A percentile compares a stretch with the other conserved stretches of the same genome.
phyloP scores from a whole-genome alignment of 495 filamentous ascomycete genomes.

The Emericellopsis terricola region DNA sequence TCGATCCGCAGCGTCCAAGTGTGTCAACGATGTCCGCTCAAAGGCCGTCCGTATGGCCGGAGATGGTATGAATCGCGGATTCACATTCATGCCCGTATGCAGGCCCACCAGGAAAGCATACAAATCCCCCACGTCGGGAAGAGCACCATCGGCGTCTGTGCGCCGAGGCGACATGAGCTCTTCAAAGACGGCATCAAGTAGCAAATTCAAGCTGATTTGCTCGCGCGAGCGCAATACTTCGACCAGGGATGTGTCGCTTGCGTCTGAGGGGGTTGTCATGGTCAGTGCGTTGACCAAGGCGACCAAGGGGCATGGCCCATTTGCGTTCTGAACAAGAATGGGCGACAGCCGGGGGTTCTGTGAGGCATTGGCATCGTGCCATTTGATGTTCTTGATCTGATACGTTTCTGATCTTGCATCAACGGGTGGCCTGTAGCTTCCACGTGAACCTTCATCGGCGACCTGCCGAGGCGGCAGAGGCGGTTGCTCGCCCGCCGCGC shows the following conservation, averaged over 20 bases:
- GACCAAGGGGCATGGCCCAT: slow-evolving; percentile 85
- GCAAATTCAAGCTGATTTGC: slow-evolving; percentile 67
- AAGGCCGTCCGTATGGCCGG: slow-evolving; percentile 21
- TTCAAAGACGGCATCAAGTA: slow-evolving; percentile 79
- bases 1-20: slow-evolving; percentile 23
- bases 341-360: slow-evolving; percentile 40
- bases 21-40: slow-evolving; percentile 21
- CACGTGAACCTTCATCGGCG: background rate
- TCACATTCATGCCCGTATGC: slow-evolving; percentile 97
- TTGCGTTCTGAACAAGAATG: slow-evolving; percentile 77
- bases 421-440: slow-evolving; percentile 4
- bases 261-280: slow-evolving; percentile 49
- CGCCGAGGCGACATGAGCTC: slow-evolving; percentile 57
- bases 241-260: slow-evolving; percentile 46
- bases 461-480: background rate
- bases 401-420: slow-evolving; percentile 24
- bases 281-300: slow-evolving; percentile 87
- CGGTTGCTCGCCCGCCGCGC: background rate
- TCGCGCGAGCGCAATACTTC: slow-evolving; percentile 62
- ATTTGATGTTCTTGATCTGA: slow-evolving; percentile 27
- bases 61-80: slow-evolving; percentile 59
- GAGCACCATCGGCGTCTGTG: slow-evolving; percentile 18
- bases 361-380: slow-evolving; percentile 20
- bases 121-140: slow-evolving; percentile 77
- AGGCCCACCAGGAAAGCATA: slow-evolving; percentile 75